Evolutionary conservation across 148 eudicot genomes (phyloP).

Genomic region (Diospyros kaki): DNA sequence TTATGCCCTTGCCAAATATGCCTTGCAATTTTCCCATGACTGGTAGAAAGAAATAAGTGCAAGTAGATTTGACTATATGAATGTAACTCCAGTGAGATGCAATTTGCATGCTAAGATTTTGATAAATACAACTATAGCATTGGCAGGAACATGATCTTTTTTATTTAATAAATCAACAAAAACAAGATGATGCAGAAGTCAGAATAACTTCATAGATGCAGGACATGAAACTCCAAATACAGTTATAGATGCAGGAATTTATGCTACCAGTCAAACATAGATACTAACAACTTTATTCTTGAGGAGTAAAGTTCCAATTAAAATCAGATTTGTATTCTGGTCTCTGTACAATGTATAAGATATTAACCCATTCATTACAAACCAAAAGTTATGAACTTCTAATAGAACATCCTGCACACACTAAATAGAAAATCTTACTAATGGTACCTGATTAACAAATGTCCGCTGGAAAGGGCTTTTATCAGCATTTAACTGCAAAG

Average conservation of each 20-base stretch:
- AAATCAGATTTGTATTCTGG: not conserved
- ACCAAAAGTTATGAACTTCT: not conserved
- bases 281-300: not conserved
- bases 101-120: too few relatives aligned
- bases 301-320: not conserved
- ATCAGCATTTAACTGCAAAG: slow-evolving; percentile 87
- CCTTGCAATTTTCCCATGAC: too few relatives aligned
- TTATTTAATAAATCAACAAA: not conserved
- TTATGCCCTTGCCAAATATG: too few relatives aligned
- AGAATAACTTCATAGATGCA: not conserved
- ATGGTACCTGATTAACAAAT: slow-evolving; percentile 89
- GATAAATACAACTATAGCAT: too few relatives aligned
- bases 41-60: too few relatives aligned
- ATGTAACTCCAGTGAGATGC: not conserved
- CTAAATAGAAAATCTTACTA: not conserved
- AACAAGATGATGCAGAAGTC: not conserved
- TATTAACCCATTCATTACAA: slow-evolving; percentile 1
- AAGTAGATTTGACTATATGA: too few relatives aligned
- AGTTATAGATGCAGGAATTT: slow-evolving; percentile 6
- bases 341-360: not conserved
- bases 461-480: slow-evolving; percentile 97
- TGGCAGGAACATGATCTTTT: not conserved
- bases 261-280: not conserved
- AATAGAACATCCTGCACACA: not conserved
- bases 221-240: not conserved